Percentiles rank a stretch among this genome's conserved stretches.
These are phyloP conservation scores for Cadophora malorum DNA, from an alignment of 2,329 filamentous ascomycete genomes.

Conservation along the genomic window DNA sequence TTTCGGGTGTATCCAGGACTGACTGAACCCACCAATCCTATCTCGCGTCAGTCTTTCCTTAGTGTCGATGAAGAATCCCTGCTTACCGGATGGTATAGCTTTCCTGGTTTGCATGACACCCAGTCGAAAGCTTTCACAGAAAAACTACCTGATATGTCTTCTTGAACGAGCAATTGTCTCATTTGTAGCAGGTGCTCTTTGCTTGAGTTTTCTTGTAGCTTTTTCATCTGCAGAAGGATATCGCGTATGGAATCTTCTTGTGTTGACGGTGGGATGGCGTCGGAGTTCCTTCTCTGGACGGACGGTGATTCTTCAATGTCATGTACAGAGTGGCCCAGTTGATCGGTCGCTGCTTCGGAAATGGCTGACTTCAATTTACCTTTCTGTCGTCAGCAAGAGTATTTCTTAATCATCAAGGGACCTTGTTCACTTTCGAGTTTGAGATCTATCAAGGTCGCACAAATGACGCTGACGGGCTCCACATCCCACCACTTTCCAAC, in stretches of 20 bases:
- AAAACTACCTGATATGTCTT: slow-evolving; percentile 20
- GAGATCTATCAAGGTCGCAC: slow-evolving; percentile 32
- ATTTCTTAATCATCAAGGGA: no score
- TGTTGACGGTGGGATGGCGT: slow-evolving; percentile 9
- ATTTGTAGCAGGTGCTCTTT: slow-evolving; percentile 27
- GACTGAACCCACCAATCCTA: slow-evolving; percentile 31
- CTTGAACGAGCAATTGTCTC: slow-evolving; percentile 27
- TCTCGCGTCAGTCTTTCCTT: not conserved
- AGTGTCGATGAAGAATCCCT: no score
- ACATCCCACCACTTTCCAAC: slow-evolving; percentile 36
- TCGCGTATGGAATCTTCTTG: slow-evolving; percentile 24
- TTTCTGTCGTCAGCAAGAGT: no score
- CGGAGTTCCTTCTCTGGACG: slow-evolving; percentile 12
- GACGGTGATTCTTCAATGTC: slow-evolving; percentile 18
- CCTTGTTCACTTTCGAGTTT: no score
- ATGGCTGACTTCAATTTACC: slow-evolving; percentile 26
- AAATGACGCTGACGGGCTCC: slow-evolving; percentile 33
- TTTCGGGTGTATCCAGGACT: slow-evolving; percentile 25
- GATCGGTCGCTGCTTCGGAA: slow-evolving; percentile 22
- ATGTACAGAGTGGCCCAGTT: slow-evolving; percentile 24
- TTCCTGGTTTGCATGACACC: slow-evolving; percentile 28
- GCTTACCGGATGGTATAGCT: slow-evolving; percentile 24
- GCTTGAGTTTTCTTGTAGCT: slow-evolving; percentile 26
- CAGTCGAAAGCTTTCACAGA: slow-evolving; percentile 29
- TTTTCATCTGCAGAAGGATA: slow-evolving; percentile 31